A percentile compares a stretch with the other conserved stretches of the same genome.
Conservation (phyloP, 2,329 filamentous ascomycete species). For the Apiospora arundinis region DNA sequence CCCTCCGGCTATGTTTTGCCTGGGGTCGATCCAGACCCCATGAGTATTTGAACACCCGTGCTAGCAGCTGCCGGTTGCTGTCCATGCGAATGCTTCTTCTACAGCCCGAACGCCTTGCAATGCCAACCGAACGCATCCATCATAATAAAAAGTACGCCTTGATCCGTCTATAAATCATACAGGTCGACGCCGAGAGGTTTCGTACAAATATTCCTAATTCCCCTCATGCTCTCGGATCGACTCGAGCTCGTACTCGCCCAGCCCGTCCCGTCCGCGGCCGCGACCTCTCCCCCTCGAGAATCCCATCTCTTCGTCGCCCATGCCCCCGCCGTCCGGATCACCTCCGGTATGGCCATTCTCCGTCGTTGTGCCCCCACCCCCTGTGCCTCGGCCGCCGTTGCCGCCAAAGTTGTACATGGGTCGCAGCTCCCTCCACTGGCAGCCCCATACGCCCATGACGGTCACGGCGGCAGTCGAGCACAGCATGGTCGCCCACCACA, state of each 20-base stretch:
- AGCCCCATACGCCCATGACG: conserved; percentile 84
- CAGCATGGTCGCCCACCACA: conserved; percentile 81
- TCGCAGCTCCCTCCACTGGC: conserved; percentile 85
- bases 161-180: conserved; percentile 12
- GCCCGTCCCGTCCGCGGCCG: conserved; percentile 60
- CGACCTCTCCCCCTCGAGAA: conserved; percentile 57
- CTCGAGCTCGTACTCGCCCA: conserved; percentile 71
- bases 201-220: neutral
- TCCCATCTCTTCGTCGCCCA: conserved; percentile 54
- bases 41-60: neutral
- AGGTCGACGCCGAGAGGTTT: neutral
- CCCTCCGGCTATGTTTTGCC: neutral
- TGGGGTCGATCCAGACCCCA: neutral
- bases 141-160: conserved; percentile 10
- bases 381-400: conserved; percentile 42
- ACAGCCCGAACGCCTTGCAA: conserved; percentile 19
- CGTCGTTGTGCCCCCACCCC: conserved; percentile 42
- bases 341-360: conserved; percentile 26
- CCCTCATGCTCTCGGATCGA: conserved; percentile 10
- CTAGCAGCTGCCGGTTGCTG: neutral
- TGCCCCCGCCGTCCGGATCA: conserved; percentile 30
- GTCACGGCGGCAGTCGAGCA: conserved; percentile 53
- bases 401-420: conserved; percentile 84
- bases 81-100: conserved; percentile 14
- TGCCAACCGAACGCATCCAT: conserved; percentile 9